Percentiles rank a stretch among this genome's conserved stretches.
Conservation (phyloP, 2,329 filamentous ascomycete genomes). For the Taxawa tesnikishii region DNA sequence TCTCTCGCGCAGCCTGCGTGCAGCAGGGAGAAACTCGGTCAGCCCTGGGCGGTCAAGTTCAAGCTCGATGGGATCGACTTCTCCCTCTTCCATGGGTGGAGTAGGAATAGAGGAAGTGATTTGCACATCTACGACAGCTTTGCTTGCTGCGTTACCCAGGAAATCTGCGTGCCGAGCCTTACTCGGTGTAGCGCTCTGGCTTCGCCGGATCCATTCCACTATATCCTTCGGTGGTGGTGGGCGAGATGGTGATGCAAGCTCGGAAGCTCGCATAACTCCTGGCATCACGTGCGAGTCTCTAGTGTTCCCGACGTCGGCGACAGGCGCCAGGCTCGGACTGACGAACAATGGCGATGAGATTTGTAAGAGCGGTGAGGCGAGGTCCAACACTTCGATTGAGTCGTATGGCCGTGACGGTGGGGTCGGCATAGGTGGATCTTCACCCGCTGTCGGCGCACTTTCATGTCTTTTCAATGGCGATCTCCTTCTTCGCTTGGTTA, state of each 20-base stretch:
- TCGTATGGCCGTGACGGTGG: slow-evolving; percentile 1
- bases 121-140: not conserved
- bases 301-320: too few relatives aligned
- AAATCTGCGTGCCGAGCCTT: not conserved
- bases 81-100: slow-evolving; percentile 1
- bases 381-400: slow-evolving; percentile 10
- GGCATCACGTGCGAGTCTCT: slow-evolving; percentile 1
- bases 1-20: not conserved
- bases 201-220: not conserved
- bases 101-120: slow-evolving; percentile 4
- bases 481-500: slow-evolving; percentile 18
- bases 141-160: not conserved
- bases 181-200: not conserved
- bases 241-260: not conserved
- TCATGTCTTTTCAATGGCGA: slow-evolving; percentile 15
- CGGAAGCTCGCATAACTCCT: slow-evolving; percentile 1
- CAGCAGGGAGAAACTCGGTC: not conserved
- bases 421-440: slow-evolving; percentile 6
- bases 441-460: slow-evolving; percentile 14
- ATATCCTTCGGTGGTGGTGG: not conserved
- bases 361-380: slow-evolving; percentile 7
- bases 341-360: not conserved
- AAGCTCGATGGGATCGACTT: not conserved
- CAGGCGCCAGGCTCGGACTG: not conserved
- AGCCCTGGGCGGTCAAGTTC: too few relatives aligned